Evolutionary conservation across 2,329 filamentous ascomycete genomes (phyloP).

Genomic region (Ascochyta clinopodiicola): DNA sequence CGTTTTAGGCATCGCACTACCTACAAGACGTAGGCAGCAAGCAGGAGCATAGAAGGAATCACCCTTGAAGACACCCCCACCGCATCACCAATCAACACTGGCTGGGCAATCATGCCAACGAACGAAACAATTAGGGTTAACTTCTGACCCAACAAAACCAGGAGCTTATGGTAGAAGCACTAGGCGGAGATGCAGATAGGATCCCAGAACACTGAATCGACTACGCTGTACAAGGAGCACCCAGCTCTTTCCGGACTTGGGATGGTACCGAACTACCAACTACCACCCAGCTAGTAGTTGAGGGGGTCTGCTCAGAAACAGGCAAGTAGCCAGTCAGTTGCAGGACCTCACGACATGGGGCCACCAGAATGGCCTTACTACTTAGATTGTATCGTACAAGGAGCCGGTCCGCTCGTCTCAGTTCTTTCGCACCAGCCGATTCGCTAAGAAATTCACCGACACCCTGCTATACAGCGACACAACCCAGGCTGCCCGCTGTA

Average conservation of each 20-base stretch:
- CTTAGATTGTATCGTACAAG: conserved; percentile 3
- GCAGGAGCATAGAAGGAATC: too few relatives aligned
- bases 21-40: too few relatives aligned
- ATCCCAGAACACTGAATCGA: neutral
- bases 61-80: too few relatives aligned
- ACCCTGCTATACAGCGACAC: too few relatives aligned
- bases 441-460: too few relatives aligned
- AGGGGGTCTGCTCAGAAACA: conserved; percentile 2
- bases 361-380: neutral
- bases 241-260: conserved; percentile 4
- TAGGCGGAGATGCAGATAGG: neutral
- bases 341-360: neutral
- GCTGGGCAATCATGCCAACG: too few relatives aligned
- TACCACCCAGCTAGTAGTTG: neutral
- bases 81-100: too few relatives aligned
- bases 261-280: neutral
- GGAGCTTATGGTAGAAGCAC: neutral
- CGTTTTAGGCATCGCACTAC: too few relatives aligned
- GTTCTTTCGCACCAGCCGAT: too few relatives aligned
- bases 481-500: too few relatives aligned
- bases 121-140: too few relatives aligned
- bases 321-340: conserved; percentile 1
- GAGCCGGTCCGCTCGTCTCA: too few relatives aligned
- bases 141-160: neutral
- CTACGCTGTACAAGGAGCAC: conserved; percentile 5